phyloP scores from a whole-genome alignment of 106 monocot species.

The Phalaenopsis aphrodite region DNA sequence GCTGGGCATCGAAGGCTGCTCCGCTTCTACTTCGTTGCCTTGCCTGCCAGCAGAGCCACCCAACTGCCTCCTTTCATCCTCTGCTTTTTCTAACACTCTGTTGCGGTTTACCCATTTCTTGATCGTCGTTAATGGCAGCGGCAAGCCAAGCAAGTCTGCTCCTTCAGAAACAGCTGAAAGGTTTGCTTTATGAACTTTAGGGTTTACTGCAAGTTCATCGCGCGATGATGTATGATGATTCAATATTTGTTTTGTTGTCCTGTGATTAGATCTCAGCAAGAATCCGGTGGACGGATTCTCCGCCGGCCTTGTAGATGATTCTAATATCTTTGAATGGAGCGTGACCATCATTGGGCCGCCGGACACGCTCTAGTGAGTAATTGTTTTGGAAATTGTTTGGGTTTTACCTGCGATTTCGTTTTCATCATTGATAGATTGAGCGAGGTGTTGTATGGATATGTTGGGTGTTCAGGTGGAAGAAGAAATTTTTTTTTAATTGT shows the following conservation, averaged over 20 bases:
- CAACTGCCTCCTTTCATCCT: background rate
- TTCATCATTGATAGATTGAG: background rate
- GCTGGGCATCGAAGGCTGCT: background rate
- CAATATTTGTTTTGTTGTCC: background rate
- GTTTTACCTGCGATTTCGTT: background rate
- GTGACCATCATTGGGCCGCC: conserved; percentile 79
- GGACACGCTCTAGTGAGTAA: conserved; percentile 65
- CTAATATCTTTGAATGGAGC: conserved; percentile 71
- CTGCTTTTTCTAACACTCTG: background rate
- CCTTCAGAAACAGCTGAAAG: conserved; percentile 53
- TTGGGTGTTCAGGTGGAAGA: background rate
- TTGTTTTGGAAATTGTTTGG: background rate
- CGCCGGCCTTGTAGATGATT: conserved; percentile 60
- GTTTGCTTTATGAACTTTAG: conserved; percentile 1
- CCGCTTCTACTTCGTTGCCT: background rate
- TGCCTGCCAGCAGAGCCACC: background rate
- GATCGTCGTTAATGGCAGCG: conserved; percentile 16
- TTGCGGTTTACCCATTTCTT: background rate
- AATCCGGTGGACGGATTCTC: conserved; percentile 77
- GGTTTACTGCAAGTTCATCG: background rate
- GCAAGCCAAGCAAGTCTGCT: conserved; percentile 45
- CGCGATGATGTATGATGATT: background rate
- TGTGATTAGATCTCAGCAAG: conserved; percentile 47
- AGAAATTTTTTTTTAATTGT: background rate
- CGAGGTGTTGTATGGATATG: background rate